A percentile compares a stretch with the other conserved stretches of the same genome.
Conservation (phyloP, 2,329 filamentous ascomycete species). For the Xylaria sp. region DNA sequence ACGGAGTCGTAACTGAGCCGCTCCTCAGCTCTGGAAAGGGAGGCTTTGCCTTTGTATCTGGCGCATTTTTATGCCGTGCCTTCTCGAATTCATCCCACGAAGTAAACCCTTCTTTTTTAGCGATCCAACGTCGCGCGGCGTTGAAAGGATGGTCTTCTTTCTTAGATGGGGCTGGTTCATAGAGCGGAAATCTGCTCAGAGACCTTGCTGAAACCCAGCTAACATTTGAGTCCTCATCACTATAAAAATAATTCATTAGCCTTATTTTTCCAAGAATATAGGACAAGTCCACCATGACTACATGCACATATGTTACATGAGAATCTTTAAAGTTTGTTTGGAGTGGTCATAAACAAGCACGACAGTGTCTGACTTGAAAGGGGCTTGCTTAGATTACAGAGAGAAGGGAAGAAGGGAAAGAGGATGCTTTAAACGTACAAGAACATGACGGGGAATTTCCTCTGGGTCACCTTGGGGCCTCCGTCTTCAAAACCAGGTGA, state of each 20-base stretch:
- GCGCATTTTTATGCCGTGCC: constrained; percentile 15
- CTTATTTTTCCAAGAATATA: not conserved
- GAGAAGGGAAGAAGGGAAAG: not conserved
- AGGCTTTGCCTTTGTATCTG: constrained; percentile 22
- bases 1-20: not conserved
- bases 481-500: constrained; percentile 52
- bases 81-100: constrained; percentile 44
- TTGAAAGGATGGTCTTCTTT: constrained; percentile 40
- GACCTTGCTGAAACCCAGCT: constrained; percentile 42
- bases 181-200: constrained; percentile 43
- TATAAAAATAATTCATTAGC: constrained; percentile 18
- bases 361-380: not conserved
- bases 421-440: constrained; percentile 40
- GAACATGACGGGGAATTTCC: constrained; percentile 56
- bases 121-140: constrained; percentile 45
- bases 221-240: constrained; percentile 46
- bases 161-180: constrained; percentile 32
- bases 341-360: not conserved
- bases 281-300: not conserved
- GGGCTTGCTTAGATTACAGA: too few species aligned
- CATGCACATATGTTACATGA: not conserved
- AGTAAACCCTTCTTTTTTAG: constrained; percentile 42
- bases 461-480: constrained; percentile 48
- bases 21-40: not conserved
- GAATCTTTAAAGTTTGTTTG: not conserved